Base-by-base conservation (phyloP, 169 alveolate species). In the Babesia caballi region DNA sequence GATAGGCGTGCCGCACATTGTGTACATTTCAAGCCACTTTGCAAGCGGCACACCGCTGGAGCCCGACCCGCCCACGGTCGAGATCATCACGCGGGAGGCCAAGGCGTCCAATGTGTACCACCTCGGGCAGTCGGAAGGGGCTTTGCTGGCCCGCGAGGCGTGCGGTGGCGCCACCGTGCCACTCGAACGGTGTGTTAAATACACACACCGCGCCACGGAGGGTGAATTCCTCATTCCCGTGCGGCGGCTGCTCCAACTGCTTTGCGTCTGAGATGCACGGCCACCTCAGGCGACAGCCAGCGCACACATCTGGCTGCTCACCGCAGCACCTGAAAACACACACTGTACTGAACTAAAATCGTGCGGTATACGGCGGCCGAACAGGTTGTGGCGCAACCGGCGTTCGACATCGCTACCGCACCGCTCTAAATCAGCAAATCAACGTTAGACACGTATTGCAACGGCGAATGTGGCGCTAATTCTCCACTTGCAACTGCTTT, bases 1-100 rank as follows among this genome's bases (percentile, higher is more conserved):
- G 17, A 46, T 81, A 19, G 88, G 88, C 28, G 52, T 81, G 17
- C 84, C 88, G 15, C 83, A 71, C 66, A 25, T 81, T 6, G 57
- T 78, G 17, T 50, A 58, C 28, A 41, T 67, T 7, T 44, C 83
- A 0, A 15, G 21, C 44, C 14, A 23, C 9, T 15, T 38, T 3
- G 36, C 41, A 23, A 60, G 35, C 0, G 47, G 28, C 17, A 53
- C 23, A 6, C 17, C 28, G 25, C n/a, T 14, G 12, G 47, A 17
- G n/a, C 53, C 63, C 3, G 25, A 36, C 56, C 44, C n/a, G 17
- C 56, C 11, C 35, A 9, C 36, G 6, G 42, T 44, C 46, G 70
- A 49, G 46, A 51, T 9, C 12, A 51, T 78, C 17, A 59, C n/a
- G 51, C 33, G 11, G 21, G 46, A n/a, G 46, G 30, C 71, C 17